Conservation (phyloP, 495 filamentous ascomycete genomes). For the Geoglossum glabrum region DNA sequence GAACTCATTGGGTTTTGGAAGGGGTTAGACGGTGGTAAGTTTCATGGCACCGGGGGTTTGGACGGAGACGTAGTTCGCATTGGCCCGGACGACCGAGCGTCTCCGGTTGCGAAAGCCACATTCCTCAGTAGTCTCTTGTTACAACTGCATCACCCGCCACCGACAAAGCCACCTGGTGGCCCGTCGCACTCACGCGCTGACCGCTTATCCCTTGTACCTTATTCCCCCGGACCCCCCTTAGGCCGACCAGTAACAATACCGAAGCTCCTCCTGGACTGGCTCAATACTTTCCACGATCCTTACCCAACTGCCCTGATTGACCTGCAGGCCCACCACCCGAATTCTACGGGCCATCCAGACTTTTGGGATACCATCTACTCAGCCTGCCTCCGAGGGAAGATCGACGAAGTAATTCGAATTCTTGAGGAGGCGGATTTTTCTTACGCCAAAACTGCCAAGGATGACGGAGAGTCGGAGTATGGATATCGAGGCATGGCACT, state of each 20-base stretch:
- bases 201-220: slow-evolving; percentile 1
- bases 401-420: slow-evolving; percentile 38
- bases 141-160: slow-evolving; percentile 6
- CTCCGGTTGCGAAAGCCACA: slow-evolving; percentile 45
- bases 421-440: slow-evolving; percentile 56
- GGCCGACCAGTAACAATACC: slow-evolving; percentile 31
- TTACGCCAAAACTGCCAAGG: slow-evolving; percentile 36
- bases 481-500: slow-evolving; percentile 55
- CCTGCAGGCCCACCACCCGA: slow-evolving; percentile 39
- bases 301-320: slow-evolving; percentile 36
- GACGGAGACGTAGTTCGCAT: slow-evolving; percentile 29
- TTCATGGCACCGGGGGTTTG: slow-evolving; percentile 9
- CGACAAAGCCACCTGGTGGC: slow-evolving; percentile 7
- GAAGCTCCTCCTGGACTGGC: slow-evolving; percentile 58
- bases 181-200: slow-evolving; percentile 9
- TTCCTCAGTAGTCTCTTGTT: slow-evolving; percentile 34
- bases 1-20: slow-evolving; percentile 11
- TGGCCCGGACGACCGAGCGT: slow-evolving; percentile 39
- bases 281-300: slow-evolving; percentile 45
- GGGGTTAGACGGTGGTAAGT: neutral
- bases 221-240: slow-evolving; percentile 8
- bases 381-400: slow-evolving; percentile 47
- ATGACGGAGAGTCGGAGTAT: slow-evolving; percentile 34
- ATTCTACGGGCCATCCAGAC: slow-evolving; percentile 45
- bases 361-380: slow-evolving; percentile 67